Conservation (phyloP, 208 protist species). For the Phytomonas sp. region DNA sequence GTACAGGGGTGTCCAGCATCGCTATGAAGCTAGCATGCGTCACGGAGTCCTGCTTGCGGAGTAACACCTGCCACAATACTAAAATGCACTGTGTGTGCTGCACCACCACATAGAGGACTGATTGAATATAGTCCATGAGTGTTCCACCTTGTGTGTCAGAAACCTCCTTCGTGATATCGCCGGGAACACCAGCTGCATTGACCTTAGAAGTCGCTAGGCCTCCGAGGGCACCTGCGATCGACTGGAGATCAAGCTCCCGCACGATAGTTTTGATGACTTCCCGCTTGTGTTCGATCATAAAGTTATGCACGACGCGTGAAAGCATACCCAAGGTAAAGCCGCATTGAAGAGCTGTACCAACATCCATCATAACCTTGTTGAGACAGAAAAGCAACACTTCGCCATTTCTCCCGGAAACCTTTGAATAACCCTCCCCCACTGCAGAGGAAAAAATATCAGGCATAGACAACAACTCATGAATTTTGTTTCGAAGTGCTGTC, state of each 20-base stretch:
- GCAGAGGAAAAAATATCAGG: constrained; percentile 14
- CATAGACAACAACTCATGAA: constrained; percentile 46
- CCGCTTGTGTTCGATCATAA: constrained; percentile 71
- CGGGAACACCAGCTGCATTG: background rate
- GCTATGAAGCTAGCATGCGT: constrained; percentile 31
- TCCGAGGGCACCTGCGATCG: constrained; percentile 31
- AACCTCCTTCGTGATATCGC: constrained; percentile 17
- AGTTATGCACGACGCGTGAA: constrained; percentile 31
- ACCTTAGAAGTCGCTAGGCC: background rate
- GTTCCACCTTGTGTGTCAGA: constrained; percentile 19
- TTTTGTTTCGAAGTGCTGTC: constrained; percentile 33
- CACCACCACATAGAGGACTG: constrained; percentile 36
- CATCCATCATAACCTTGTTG: constrained; percentile 19
- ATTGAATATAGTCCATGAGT: constrained; percentile 41
- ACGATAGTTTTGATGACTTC: constrained; percentile 56
- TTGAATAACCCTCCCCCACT: background rate
- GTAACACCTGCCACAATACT: constrained; percentile 55
- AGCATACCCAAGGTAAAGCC: constrained; percentile 43
- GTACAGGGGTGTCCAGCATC: constrained; percentile 39
- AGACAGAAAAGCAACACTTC: background rate
- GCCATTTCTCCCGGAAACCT: background rate
- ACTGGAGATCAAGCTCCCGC: constrained; percentile 49
- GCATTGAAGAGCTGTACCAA: constrained; percentile 57
- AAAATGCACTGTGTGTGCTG: constrained; percentile 56
- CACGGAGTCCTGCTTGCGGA: constrained; percentile 33